Percentiles rank a stretch among this genome's conserved stretches.
Evolutionary conservation across 352 stramenopile genomes (phyloP).

Genomic region (Pythium aristosporum): DNA sequence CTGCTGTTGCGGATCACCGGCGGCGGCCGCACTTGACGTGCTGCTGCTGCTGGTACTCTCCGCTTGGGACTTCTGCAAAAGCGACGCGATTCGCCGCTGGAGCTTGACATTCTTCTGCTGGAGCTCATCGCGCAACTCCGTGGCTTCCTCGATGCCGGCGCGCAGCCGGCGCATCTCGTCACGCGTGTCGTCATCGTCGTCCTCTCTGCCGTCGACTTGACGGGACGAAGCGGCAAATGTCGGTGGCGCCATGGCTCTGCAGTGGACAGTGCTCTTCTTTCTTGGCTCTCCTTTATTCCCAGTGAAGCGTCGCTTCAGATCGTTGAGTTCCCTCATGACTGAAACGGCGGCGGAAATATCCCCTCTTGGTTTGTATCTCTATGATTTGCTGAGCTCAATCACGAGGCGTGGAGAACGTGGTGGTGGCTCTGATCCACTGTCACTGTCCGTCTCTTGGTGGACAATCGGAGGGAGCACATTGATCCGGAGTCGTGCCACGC

Average conservation of each 20-base stretch:
- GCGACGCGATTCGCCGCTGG: slow-evolving; percentile 67
- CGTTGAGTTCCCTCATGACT: not conserved
- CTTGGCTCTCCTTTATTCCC: not conserved
- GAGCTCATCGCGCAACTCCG: slow-evolving; percentile 57
- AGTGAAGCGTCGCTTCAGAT: slow-evolving; percentile 1
- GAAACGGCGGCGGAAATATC: slow-evolving; percentile 9
- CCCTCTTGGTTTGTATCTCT: too few species aligned
- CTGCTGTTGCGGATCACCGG: slow-evolving; percentile 16
- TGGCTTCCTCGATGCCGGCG: slow-evolving; percentile 46
- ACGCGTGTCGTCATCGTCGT: slow-evolving; percentile 49
- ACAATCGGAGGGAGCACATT: not conserved
- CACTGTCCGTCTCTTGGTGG: not conserved
- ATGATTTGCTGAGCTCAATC: not conserved
- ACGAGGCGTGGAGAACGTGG: not conserved
- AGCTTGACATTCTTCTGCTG: slow-evolving; percentile 80
- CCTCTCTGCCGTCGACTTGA: slow-evolving; percentile 9
- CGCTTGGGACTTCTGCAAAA: slow-evolving; percentile 73
- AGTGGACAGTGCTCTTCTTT: not conserved
- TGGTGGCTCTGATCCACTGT: not conserved
- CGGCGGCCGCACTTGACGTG: not conserved
- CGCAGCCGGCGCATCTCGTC: slow-evolving; percentile 48
- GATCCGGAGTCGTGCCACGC: not conserved
- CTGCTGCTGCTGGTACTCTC: slow-evolving; percentile 27
- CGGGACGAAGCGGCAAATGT: not conserved
- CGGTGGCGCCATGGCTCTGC: not conserved